These are phyloP conservation scores for Oryza officinalis DNA, from an alignment of 176 grass and related monocot genomes.

Conservation along the genomic window DNA sequence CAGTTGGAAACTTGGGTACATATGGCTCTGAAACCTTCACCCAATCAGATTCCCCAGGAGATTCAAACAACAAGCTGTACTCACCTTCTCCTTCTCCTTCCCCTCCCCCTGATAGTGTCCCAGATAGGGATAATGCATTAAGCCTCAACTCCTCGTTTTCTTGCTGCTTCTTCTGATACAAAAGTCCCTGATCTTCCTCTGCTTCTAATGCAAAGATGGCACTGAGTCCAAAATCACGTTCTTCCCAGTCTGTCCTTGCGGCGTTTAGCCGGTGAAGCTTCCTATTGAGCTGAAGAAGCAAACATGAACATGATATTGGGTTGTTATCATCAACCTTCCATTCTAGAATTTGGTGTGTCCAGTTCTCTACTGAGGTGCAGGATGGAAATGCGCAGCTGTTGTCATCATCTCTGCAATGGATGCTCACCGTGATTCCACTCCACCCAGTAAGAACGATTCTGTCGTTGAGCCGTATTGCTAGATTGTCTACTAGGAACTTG, in stretches of 20 bases:
- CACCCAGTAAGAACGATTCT: neutral
- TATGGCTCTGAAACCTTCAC: neutral
- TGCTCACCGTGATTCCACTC: neutral
- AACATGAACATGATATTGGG: neutral
- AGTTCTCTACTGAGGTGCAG: neutral
- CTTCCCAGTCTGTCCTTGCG: neutral
- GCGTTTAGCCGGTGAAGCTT: neutral
- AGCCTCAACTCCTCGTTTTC: neutral
- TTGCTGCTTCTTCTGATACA: neutral
- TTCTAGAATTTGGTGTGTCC: neutral
- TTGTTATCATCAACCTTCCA: neutral
- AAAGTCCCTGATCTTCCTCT: neutral
- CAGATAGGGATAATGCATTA: neutral
- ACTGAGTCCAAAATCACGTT: neutral
- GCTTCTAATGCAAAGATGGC: slow-evolving; percentile 4
- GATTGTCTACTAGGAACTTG: slow-evolving; percentile 3
- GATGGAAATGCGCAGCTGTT: neutral
- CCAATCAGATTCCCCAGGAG: slow-evolving; percentile 5
- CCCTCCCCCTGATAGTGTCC: neutral
- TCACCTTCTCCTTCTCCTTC: neutral
- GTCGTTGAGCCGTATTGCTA: neutral
- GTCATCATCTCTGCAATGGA: neutral
- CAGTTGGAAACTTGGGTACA: slow-evolving; percentile 13
- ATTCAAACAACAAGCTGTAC: neutral
- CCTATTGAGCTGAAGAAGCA: neutral